Percentiles rank a stretch among this genome's conserved stretches.
Evolutionary conservation across 495 filamentous ascomycete species (phyloP).

Genomic region (Rostrohypoxylon terebratum): DNA sequence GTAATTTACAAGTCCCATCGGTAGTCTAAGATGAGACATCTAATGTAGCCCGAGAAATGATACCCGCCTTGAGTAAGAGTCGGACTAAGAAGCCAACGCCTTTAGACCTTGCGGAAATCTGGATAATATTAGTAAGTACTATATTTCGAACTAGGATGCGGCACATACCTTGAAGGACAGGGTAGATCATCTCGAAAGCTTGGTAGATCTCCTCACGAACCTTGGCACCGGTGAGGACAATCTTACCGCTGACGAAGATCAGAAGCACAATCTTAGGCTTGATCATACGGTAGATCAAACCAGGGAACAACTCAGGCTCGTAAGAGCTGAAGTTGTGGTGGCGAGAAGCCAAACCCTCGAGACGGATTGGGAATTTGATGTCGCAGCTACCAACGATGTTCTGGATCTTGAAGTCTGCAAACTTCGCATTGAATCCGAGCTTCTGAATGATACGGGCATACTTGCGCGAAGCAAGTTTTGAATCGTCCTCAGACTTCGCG

Average conservation of each 20-base stretch:
- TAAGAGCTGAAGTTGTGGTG: conserved; percentile 99
- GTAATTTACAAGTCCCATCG: conserved; percentile 64
- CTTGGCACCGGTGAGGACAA: conserved; percentile 97
- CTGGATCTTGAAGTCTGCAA: conserved; percentile 99
- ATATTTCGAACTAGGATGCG: too few species aligned
- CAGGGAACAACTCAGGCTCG: conserved; percentile 98
- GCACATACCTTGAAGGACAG: conserved; percentile 88
- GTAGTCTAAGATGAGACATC: conserved; percentile 44
- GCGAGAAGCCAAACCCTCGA: conserved; percentile 92
- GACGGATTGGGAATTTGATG: conserved; percentile 98
- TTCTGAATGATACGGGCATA: conserved; percentile 99
- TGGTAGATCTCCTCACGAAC: conserved; percentile 99
- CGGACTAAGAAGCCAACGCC: not conserved
- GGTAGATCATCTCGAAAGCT: conserved; percentile 99
- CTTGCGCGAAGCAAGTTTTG: conserved; percentile 95
- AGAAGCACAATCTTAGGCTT: conserved; percentile 99
- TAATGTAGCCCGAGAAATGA: conserved; percentile 45
- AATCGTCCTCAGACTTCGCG: conserved; percentile 98
- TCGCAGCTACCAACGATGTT: conserved; percentile 99
- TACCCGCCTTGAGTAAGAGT: conserved; percentile 2
- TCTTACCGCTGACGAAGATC: conserved; percentile 99
- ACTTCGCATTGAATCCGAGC: conserved; percentile 99
- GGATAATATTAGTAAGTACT: conserved; percentile 15
- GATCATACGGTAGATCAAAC: conserved; percentile 99
- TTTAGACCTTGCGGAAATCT: conserved; percentile 65